Evolutionary conservation across 2,329 filamentous ascomycete species (phyloP).

Genomic region (Aureobasidium sp.): DNA sequence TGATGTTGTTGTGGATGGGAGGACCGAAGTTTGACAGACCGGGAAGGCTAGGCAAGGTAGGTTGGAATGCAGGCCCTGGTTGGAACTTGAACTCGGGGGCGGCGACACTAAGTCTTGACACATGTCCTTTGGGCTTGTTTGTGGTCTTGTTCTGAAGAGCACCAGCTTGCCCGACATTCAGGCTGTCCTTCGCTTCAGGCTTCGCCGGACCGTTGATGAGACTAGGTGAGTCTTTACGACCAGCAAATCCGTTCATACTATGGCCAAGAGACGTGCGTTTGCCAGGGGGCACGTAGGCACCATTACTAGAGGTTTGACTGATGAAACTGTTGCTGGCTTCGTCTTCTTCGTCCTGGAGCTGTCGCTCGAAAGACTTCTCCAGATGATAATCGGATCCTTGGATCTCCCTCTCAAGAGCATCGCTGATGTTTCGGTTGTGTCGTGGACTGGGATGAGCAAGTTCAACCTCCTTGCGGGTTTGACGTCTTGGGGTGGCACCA

Average conservation of each 20-base stretch:
- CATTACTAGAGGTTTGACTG: conserved; percentile 1
- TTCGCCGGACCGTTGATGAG: neutral
- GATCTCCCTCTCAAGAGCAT: conserved; percentile 74
- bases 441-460: conserved; percentile 56
- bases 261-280: neutral
- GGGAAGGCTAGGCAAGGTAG: conserved; percentile 20
- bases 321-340: conserved; percentile 39
- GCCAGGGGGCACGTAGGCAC: conserved; percentile 10
- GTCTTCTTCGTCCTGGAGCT: conserved; percentile 60
- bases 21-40: neutral
- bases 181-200: neutral
- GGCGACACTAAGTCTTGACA: conserved; percentile 76
- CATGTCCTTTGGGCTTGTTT: conserved; percentile 15
- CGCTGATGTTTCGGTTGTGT: conserved; percentile 65
- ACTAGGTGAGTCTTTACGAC: neutral
- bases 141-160: conserved; percentile 12
- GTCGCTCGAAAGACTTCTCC: conserved; percentile 34
- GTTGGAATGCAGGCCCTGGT: conserved; percentile 42
- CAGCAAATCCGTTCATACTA: neutral
- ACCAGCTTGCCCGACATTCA: neutral
- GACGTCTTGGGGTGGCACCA: conserved; percentile 27
- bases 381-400: conserved; percentile 76
- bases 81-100: conserved; percentile 85
- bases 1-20: conserved; percentile 19
- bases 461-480: conserved; percentile 40